These are phyloP conservation scores for Marasmius tenuissimus DNA, from an alignment of 1,284 basidiomycete species.

Conservation along the genomic window DNA sequence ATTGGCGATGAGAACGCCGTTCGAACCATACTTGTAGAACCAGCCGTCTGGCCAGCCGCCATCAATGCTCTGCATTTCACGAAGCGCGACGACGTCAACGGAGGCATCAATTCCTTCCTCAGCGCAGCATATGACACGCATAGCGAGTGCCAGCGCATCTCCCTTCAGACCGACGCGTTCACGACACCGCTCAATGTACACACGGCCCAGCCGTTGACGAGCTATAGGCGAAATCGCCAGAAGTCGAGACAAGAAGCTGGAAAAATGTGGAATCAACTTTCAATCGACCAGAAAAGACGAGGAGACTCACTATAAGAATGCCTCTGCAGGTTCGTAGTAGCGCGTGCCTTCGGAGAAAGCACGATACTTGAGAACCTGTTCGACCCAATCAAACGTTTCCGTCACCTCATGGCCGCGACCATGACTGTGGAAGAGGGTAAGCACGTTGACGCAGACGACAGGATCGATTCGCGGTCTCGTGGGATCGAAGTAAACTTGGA, in stretches of 20 bases:
- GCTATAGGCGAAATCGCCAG: slow-evolving; percentile 34
- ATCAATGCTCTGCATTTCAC: slow-evolving; percentile 35
- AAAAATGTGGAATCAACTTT: not conserved
- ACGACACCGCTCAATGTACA: slow-evolving; percentile 43
- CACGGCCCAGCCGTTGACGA: slow-evolving; percentile 33
- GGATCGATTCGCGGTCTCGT: slow-evolving; percentile 52
- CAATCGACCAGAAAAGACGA: not conserved
- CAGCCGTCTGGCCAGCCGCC: slow-evolving; percentile 39
- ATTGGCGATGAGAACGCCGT: slow-evolving; percentile 36
- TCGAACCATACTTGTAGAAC: slow-evolving; percentile 40
- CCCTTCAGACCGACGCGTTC: slow-evolving; percentile 53
- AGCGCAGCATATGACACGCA: slow-evolving; percentile 33
- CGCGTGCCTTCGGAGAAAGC: slow-evolving; percentile 57
- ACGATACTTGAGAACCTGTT: slow-evolving; percentile 46
- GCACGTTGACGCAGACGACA: slow-evolving; percentile 51
- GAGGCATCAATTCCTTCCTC: slow-evolving; percentile 25
- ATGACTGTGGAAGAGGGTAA: slow-evolving; percentile 49
- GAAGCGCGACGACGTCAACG: slow-evolving; percentile 29
- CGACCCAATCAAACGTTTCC: slow-evolving; percentile 50
- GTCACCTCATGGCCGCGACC: slow-evolving; percentile 47
- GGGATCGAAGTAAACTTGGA: slow-evolving; percentile 55
- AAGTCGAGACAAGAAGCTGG: slow-evolving; percentile 46
- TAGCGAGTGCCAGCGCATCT: slow-evolving; percentile 42
- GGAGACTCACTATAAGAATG: slow-evolving; percentile 11
- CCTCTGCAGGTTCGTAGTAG: slow-evolving; percentile 53